Evolutionary conservation across 805 yeast genomes (phyloP).

Genomic region (Kluyveromyces siamensis): DNA sequence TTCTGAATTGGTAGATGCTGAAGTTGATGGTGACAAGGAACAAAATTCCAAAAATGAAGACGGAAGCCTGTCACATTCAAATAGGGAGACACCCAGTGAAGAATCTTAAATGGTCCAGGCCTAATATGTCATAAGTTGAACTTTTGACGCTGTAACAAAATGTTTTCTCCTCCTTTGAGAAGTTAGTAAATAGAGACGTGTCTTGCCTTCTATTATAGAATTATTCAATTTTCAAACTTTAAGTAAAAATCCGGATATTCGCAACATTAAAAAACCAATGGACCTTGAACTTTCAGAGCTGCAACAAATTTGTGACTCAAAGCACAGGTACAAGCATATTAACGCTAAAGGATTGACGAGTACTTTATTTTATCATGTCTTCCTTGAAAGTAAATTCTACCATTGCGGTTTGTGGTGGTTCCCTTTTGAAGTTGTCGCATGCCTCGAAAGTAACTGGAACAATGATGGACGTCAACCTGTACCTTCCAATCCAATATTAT

Average conservation of each 20-base stretch:
- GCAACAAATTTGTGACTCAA: too few species aligned
- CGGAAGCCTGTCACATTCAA: background rate
- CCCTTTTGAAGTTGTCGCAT: constrained; percentile 66
- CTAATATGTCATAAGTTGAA: too few species aligned
- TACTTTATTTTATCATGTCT: constrained; percentile 17
- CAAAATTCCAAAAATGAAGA: background rate
- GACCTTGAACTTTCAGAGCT: too few species aligned
- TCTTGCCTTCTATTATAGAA: background rate
- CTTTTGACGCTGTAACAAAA: too few species aligned
- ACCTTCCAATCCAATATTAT: constrained; percentile 53
- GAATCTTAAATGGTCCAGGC: background rate
- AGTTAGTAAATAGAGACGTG: background rate
- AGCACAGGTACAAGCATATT: too few species aligned
- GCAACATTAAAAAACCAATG: background rate
- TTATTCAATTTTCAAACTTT: background rate
- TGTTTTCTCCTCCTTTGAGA: too few species aligned
- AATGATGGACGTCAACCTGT: constrained; percentile 76
- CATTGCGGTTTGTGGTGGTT: constrained; percentile 63
- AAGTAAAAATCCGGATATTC: background rate
- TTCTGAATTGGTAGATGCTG: background rate
- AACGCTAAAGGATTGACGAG: too few species aligned
- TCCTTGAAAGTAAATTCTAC: constrained; percentile 43
- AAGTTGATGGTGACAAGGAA: background rate
- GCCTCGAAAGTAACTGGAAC: constrained; percentile 56
- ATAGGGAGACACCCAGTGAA: background rate